Conservation (phyloP, 495 filamentous ascomycete genomes). For the Penicillium macrosclerotiorum region DNA sequence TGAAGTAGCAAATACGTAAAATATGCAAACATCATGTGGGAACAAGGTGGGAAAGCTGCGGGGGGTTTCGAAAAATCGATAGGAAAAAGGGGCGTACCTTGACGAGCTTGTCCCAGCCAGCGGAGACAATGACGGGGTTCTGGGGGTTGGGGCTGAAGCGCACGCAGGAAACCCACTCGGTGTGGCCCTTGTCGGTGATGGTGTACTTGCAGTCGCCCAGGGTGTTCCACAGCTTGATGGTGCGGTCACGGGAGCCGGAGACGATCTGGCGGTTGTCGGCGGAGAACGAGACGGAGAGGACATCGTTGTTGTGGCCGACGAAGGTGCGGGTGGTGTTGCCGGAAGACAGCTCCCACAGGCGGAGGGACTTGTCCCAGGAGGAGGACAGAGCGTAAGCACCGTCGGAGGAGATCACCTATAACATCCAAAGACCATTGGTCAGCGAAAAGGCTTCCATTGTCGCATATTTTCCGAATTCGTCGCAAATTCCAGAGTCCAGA, state of each 20-base stretch:
- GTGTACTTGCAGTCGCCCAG: constrained; percentile 99
- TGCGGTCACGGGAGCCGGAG: constrained; percentile 94
- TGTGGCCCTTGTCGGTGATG: constrained; percentile 99
- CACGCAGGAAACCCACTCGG: constrained; percentile 99
- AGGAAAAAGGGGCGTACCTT: constrained; percentile 70
- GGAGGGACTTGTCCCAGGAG: constrained; percentile 99
- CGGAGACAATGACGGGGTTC: constrained; percentile 99
- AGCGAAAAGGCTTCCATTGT: constrained; percentile 30
- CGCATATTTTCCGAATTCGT: no score
- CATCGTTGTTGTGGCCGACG: constrained; percentile 98
- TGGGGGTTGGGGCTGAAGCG: constrained; percentile 99
- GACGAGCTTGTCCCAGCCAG: constrained; percentile 99
- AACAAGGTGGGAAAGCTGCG: not conserved
- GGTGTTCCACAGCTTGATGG: constrained; percentile 99
- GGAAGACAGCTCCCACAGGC: constrained; percentile 97
- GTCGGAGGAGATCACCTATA: constrained; percentile 98
- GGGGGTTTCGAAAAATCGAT: not conserved
- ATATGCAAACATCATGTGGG: constrained; percentile 88
- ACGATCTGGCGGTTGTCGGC: constrained; percentile 99
- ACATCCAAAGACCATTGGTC: constrained; percentile 28
- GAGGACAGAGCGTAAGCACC: constrained; percentile 98
- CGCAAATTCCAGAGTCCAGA: no score
- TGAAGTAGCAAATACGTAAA: constrained; percentile 99
- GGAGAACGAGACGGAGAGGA: constrained; percentile 99
- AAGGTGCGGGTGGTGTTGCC: constrained; percentile 96